phyloP scores from a whole-genome alignment of 306 rosid genomes.

The Acacia melanoxylon region DNA sequence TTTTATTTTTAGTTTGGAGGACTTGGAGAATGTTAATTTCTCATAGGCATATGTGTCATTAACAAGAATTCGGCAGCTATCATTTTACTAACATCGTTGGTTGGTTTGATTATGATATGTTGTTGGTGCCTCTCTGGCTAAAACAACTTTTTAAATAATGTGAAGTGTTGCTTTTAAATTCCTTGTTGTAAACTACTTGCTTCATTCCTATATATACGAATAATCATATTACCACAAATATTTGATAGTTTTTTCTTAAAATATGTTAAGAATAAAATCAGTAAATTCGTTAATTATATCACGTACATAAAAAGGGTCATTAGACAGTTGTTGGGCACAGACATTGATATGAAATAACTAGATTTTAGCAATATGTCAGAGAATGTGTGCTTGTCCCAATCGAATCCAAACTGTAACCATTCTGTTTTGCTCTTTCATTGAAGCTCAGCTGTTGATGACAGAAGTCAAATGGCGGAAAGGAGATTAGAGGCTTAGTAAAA shows the following conservation, averaged over 20 bases:
- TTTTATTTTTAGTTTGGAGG: conserved; percentile 16
- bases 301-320: neutral
- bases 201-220: neutral
- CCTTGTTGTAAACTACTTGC: conserved; percentile 10
- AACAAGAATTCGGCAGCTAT: conserved; percentile 7
- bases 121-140: neutral
- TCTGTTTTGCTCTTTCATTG: conserved; percentile 11
- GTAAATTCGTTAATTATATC: neutral
- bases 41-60: neutral
- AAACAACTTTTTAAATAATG: conserved; percentile 8
- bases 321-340: neutral
- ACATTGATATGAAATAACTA: conserved; percentile 1
- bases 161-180: conserved; percentile 29
- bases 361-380: conserved; percentile 6
- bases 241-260: neutral
- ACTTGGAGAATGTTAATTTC: conserved; percentile 20
- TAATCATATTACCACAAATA: neutral
- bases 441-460: neutral
- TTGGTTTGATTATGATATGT: conserved; percentile 10
- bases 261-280: neutral
- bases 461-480: conserved; percentile 1
- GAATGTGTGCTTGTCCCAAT: neutral
- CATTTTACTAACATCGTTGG: neutral
- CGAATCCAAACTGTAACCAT: neutral
- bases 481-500: neutral